Percentiles rank a stretch among this genome's conserved stretches.
Conservation (phyloP, 23 red algal genomes). For the Gracilaria vermiculophylla region DNA sequence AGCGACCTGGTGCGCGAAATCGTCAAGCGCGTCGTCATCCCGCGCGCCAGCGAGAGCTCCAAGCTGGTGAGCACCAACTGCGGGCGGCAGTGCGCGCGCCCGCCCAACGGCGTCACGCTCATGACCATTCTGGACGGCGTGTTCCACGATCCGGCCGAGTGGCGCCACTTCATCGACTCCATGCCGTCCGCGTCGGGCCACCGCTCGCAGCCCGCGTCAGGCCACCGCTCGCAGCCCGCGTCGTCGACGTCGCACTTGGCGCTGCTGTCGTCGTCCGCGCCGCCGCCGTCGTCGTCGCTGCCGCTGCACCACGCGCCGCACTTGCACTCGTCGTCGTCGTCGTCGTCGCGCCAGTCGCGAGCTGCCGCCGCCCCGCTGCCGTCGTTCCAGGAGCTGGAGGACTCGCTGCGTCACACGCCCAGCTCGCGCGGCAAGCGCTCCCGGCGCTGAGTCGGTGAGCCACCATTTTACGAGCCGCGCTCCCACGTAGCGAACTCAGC, state of each 20-base stretch:
- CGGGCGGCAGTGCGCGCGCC: conserved; percentile 20
- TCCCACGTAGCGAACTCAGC: no score
- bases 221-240: not conserved
- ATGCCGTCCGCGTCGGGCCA: not conserved
- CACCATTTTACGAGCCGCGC: no score
- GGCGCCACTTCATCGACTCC: not conserved
- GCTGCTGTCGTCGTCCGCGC: not conserved
- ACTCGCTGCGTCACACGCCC: conserved; percentile 15
- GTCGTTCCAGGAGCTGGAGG: conserved; percentile 56
- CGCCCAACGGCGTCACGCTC: conserved; percentile 36
- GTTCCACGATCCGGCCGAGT: conserved; percentile 6
- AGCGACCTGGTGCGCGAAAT: conserved; percentile 39
- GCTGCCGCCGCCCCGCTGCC: not conserved
- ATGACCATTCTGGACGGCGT: conserved; percentile 48
- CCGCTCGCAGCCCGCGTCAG: not conserved
- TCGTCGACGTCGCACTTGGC: not conserved
- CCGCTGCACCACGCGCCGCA: not conserved
- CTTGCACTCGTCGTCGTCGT: not conserved
- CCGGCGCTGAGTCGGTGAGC: not conserved
- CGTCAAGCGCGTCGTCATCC: conserved; percentile 39
- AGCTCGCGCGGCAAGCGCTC: not conserved
- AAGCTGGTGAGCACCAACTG: conserved; percentile 56
- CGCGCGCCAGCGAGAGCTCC: conserved; percentile 38
- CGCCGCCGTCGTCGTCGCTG: not conserved
- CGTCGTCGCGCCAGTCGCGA: not conserved